A percentile compares a stretch with the other conserved stretches of the same genome.
These are phyloP conservation scores for Neopestalotiopsis clavispora DNA, from an alignment of 2,329 filamentous ascomycete genomes.

Conservation along the genomic window DNA sequence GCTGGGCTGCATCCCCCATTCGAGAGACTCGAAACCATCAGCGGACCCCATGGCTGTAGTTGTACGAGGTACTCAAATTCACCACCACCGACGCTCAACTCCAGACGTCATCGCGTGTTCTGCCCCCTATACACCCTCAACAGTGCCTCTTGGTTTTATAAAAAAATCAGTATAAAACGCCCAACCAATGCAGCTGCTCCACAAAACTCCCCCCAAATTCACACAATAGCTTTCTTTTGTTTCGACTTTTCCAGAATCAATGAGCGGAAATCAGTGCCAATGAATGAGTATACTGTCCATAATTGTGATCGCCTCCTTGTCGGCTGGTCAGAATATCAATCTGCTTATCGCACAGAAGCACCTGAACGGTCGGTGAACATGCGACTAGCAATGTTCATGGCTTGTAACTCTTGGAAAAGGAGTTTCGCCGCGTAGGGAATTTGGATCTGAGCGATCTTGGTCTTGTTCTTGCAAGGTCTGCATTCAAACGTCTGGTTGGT, in stretches of 20 bases:
- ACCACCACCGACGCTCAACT: slow-evolving; percentile 3
- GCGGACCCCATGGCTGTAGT: neutral
- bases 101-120: neutral
- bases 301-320: neutral
- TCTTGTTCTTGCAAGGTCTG: slow-evolving; percentile 98
- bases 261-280: neutral
- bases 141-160: neutral
- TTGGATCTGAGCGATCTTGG: slow-evolving; percentile 95
- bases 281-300: neutral
- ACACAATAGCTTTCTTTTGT: neutral
- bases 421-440: slow-evolving; percentile 98
- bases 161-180: slow-evolving; percentile 10
- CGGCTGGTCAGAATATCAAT: neutral
- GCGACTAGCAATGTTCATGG: slow-evolving; percentile 97
- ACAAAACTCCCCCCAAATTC: slow-evolving; percentile 7
- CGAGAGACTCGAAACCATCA: neutral
- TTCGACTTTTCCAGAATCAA: neutral
- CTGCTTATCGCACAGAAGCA: slow-evolving; percentile 66
- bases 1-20: neutral
- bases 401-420: slow-evolving; percentile 95
- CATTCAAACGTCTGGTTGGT: slow-evolving; percentile 97
- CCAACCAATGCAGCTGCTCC: slow-evolving; percentile 9
- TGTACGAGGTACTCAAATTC: neutral
- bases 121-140: neutral
- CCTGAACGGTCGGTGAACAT: slow-evolving; percentile 92